These are phyloP conservation scores for Coemansia sp. DNA, from an alignment of 192 early-diverging fungal species.

Conservation along the genomic window DNA sequence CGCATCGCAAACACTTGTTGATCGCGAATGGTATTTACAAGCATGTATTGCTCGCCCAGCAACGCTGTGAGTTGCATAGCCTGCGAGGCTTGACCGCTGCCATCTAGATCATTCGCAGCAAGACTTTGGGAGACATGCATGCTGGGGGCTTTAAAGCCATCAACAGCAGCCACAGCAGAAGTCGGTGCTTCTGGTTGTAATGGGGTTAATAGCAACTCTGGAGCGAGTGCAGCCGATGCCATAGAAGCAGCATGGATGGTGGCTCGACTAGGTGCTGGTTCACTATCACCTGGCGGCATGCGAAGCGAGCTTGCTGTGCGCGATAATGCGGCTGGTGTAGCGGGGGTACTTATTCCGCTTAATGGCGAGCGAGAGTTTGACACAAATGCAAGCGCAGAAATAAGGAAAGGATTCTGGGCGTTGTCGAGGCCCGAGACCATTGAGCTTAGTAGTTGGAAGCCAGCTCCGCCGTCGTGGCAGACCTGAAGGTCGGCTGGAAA, in stretches of 20 bases:
- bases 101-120: neutral
- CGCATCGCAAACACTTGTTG: conserved; percentile 24
- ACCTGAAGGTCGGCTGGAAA: conserved; percentile 81
- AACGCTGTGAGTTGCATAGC: conserved; percentile 39
- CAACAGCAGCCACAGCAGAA: neutral
- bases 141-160: neutral
- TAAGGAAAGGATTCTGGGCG: conserved; percentile 72
- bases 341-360: conserved; percentile 34
- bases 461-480: conserved; percentile 72
- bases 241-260: neutral
- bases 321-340: conserved; percentile 28
- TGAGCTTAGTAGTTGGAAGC: conserved; percentile 76
- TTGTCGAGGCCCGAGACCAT: conserved; percentile 68
- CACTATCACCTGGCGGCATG: neutral
- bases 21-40: conserved; percentile 38
- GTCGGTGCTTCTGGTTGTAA: neutral
- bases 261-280: neutral
- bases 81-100: conserved; percentile 16
- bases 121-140: neutral
- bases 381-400: conserved; percentile 31
- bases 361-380: conserved; percentile 11
- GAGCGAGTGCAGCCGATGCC: neutral
- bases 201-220: neutral
- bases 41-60: conserved; percentile 41
- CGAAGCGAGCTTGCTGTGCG: conserved; percentile 26